phyloP scores from a whole-genome alignment of 2,329 filamentous ascomycete genomes.

The Daldinia eschscholtzii region DNA sequence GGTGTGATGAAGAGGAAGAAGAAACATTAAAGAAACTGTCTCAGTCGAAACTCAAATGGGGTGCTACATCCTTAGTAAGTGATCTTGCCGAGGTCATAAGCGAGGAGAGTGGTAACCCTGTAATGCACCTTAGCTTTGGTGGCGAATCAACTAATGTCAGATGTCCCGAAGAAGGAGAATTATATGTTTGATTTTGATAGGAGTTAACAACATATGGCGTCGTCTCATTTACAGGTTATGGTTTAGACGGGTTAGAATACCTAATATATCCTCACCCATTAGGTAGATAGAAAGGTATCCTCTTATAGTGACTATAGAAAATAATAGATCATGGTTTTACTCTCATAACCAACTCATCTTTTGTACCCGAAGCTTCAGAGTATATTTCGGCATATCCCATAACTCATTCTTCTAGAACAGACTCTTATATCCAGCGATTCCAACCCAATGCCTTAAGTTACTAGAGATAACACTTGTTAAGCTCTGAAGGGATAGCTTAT shows the following conservation, averaged over 20 bases:
- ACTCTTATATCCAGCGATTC: too few relatives aligned
- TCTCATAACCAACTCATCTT: not conserved
- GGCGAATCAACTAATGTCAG: not conserved
- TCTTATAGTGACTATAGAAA: not conserved
- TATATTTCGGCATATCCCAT: not conserved
- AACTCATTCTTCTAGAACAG: too few relatives aligned
- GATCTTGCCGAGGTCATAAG: not conserved
- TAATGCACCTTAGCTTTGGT: slow-evolving; percentile 3
- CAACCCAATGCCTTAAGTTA: not conserved
- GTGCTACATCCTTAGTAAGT: not conserved
- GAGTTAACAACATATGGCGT: not conserved
- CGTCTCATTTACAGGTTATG: not conserved
- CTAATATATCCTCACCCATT: not conserved
- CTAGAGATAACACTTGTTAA: not conserved
- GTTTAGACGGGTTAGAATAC: too few relatives aligned
- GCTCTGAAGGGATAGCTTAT: not conserved
- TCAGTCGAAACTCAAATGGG: slow-evolving; percentile 5
- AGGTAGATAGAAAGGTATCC: not conserved
- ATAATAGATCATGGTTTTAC: not conserved
- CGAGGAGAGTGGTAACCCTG: not conserved
- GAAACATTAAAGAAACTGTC: not conserved
- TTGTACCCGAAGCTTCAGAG: not conserved
- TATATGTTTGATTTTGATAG: not conserved
- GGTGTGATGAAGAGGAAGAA: not conserved
- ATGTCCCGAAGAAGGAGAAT: not conserved